Percentiles rank a stretch among this genome's conserved stretches.
Evolutionary conservation across 495 filamentous ascomycete genomes (phyloP).

Genomic region (Aspergillus haitiensis): DNA sequence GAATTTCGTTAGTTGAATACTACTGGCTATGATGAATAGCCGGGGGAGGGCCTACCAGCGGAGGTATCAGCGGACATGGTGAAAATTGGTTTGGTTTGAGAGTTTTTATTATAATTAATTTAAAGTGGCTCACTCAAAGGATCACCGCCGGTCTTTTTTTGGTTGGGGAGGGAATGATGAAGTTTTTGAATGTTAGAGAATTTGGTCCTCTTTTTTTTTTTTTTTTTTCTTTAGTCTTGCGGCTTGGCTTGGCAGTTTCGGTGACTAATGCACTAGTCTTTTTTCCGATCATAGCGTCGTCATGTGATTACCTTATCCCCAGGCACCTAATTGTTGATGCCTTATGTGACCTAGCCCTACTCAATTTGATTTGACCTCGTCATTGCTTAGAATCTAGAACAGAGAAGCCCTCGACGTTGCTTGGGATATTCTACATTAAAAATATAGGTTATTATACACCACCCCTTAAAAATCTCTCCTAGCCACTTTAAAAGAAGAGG

Average conservation of each 20-base stretch:
- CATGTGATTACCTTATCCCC: background rate
- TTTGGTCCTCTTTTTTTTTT: slow-evolving; percentile 11
- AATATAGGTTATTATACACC: no score
- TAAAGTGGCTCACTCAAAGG: slow-evolving; percentile 17
- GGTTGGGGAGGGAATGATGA: background rate
- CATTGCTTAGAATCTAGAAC: no score
- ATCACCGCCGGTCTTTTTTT: slow-evolving; percentile 17
- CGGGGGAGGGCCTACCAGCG: slow-evolving; percentile 31
- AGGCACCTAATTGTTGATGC: background rate
- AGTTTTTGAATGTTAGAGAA: background rate
- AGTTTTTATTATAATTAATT: background rate
- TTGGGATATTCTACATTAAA: no score
- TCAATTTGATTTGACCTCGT: background rate
- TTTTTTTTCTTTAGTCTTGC: background rate
- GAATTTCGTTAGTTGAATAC: slow-evolving; percentile 20
- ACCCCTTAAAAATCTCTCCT: no score
- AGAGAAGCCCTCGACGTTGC: no score
- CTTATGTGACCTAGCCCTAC: background rate
- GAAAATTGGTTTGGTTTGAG: slow-evolving; percentile 7
- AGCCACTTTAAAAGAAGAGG: no score
- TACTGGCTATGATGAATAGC: background rate
- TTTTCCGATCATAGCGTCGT: background rate
- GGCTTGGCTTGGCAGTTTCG: background rate
- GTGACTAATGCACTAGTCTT: background rate
- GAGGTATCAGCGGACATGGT: slow-evolving; percentile 44